Evolutionary conservation across 2,329 filamentous ascomycete genomes (phyloP), one percentile per base, ranked within the genome.

Genomic region (Trichoderma hamatum): DNA sequence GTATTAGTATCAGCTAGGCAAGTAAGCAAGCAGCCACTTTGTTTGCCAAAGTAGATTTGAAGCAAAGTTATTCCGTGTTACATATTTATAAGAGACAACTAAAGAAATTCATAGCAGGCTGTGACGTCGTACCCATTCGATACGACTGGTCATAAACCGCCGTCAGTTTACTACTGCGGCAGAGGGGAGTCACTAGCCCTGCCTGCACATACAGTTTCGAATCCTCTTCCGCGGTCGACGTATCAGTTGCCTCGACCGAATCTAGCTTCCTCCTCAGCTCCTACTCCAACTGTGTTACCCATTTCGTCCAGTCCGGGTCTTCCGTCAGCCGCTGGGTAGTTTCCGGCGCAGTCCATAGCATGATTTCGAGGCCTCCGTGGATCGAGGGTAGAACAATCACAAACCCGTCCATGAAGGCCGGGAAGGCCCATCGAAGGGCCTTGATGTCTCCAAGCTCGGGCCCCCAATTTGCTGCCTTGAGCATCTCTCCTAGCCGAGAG

Each of bases 211-310:
- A 43, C 30, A 19, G 46, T 39, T 28, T 54, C 49, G 39, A 43
- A 51, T 60, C 43, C 32, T 59, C 55, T 39, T 52, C 26, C 43
- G 36, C 36, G 43, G 36, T 49, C 51, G 52, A 55, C 24, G n/a
- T 55, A 21, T 68, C 43, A 54, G 59, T 63, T 68, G 49, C 34
- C 19, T 34, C 51, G n/a, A 55, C 7, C 30, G 28, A 26, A 49
- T 30, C 62, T 43, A 28, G 19, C 36, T 19, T n/a, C 51, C 59
- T 21, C 36, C 58, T 39, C n/a, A 36, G 34, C 58, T 56, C 14
- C 58, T 66, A 69, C 21, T 69, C 67, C n/a, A 70, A 39, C 32
- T 70, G 68, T 28, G 63, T 70, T 34, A 70, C 68, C 68, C 68
- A 70, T 70, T 58, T 34, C 16, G 56, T 67, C 68, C 68, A 70